Percentiles rank a stretch among this genome's conserved stretches.
Evolutionary conservation across 352 stramenopile species (phyloP).

Genomic region (Globisporangium carolinianum): DNA sequence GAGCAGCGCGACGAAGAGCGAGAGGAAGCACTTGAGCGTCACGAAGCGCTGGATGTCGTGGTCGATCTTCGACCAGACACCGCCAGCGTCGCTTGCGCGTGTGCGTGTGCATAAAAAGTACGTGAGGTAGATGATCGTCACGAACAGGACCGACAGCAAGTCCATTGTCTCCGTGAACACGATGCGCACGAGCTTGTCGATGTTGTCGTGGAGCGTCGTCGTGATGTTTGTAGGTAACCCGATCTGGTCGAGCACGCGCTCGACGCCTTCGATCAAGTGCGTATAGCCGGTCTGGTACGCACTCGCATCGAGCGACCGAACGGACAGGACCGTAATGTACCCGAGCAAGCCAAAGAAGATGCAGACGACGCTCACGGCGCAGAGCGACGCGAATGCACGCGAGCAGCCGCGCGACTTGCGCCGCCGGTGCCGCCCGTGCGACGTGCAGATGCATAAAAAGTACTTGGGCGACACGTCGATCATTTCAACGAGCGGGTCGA

Average conservation of each 20-base stretch:
- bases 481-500: constrained; percentile 81
- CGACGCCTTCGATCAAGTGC: constrained; percentile 53
- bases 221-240: constrained; percentile 84
- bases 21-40: constrained; percentile 85
- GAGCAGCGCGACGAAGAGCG: constrained; percentile 80
- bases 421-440: constrained; percentile 56
- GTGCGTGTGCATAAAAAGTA: constrained; percentile 86
- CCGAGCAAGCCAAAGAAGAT: constrained; percentile 82
- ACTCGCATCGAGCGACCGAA: constrained; percentile 73
- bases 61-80: constrained; percentile 86
- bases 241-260: constrained; percentile 62
- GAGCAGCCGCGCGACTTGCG: constrained; percentile 77
- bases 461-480: constrained; percentile 86
- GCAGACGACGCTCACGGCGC: constrained; percentile 78
- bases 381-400: constrained; percentile 73
- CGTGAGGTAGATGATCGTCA: constrained; percentile 86
- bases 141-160: constrained; percentile 86
- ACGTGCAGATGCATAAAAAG: constrained; percentile 84
- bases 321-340: constrained; percentile 85
- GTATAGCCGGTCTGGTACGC: constrained; percentile 84
- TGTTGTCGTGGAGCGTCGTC: constrained; percentile 85
- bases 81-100: constrained; percentile 73
- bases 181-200: constrained; percentile 80
- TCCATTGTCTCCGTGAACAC: constrained; percentile 87
- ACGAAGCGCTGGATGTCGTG: constrained; percentile 87